Evolutionary conservation across 2,329 filamentous ascomycete genomes (phyloP), one percentile per base, ranked within the genome.

Genomic region (Colletotrichum sp.): DNA sequence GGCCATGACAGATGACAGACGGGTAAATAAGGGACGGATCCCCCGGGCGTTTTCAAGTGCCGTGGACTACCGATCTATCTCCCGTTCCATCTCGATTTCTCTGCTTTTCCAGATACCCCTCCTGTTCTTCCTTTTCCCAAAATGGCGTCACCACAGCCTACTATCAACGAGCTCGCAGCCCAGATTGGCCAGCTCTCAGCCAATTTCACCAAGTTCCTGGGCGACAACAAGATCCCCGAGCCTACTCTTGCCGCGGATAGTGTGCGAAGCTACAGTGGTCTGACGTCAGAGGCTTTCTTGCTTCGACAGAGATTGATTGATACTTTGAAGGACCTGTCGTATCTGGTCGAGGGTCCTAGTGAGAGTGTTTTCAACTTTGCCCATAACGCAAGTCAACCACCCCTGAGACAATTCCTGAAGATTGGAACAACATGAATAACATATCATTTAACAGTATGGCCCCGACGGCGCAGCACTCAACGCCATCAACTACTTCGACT

Each of bases 401-500:
- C n/a, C 1, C 6, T 1, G 12, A 52, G n/a, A 52, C 3, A 0
- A 0, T 22, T 22, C 10, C n/a, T 52, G 43, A 0, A 7, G 10
- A 0, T 13, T 5, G 0, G 3, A 25, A 0, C 43, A 52, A 13
- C 10, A 22, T 8, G n/a, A 13, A 2, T 36, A 6, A 36, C 30
- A 62, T 16, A 13, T 3, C 6, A 0, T 0, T 15, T 16, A 0
- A 2, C 28, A 88, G 87, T 82, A 80, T 39, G 83, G 88, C 64
- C 87, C 87, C 3, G 87, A 89, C 75, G 82, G 85, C 5, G 83
- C 86, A 8, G 78, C 81, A 13, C 83, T 90, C 48, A 88, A 88
- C 77, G 81, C 88, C 16, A 81, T 90, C 18, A 90, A 90, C 79
- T 82, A 88, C 76, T 90, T 90, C 79, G 82, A 90, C 78, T 89